Base-by-base conservation (phyloP, 2,329 filamentous ascomycete species). In the Talaromyces sp. region DNA sequence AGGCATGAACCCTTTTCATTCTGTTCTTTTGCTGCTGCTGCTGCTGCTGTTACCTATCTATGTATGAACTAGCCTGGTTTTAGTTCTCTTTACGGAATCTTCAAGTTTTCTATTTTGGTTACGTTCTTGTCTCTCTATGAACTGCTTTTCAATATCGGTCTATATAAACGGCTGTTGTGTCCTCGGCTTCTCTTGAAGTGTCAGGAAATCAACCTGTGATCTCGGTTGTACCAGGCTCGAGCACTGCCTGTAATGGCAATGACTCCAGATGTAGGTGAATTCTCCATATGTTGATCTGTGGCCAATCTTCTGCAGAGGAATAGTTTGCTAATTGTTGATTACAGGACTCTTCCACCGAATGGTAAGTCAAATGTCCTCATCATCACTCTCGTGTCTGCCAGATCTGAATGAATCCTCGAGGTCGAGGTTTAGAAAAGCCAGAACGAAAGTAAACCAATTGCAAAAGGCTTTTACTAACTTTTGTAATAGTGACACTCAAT, bases 401-500 rank as follows among this genome's bases (percentile, higher is more conserved):
- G 29, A 17, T 22, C 11, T 13, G 8, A 6, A 34, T 34, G 25
- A 27, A 27, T 29, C 15, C 22, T 51, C 25, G 47, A 51, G 47
- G 22, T 7, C 10, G 43, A 13, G 19, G 19, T 49, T 49, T 6
- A 13, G 22, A 27, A 19, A 54, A 22, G 6, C 34, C 29, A n/a
- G 17, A 54, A 54, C 25, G 17, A 17, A 19, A 19, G 6, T 17
- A n/a, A 10, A 22, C 29, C 13, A 43, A 40, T 17, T 58, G 36
- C 22, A n/a, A 36, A 45, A 29, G 56, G 6, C 10, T 6, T 10
- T 53, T 22, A 31, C 53, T 63, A 19, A 63, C 38, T 19, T 17
- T 64, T 71, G n/a, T 49, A 43, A 64, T 51, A 77, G 76, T 69
- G 78, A 80, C 54, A 80, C 79, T 0, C 74, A 79, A 68, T 80